A percentile compares a stretch with the other conserved stretches of the same genome.
phyloP scores from a whole-genome alignment of 2,329 filamentous ascomycete species.

The Fusarium sp. region DNA sequence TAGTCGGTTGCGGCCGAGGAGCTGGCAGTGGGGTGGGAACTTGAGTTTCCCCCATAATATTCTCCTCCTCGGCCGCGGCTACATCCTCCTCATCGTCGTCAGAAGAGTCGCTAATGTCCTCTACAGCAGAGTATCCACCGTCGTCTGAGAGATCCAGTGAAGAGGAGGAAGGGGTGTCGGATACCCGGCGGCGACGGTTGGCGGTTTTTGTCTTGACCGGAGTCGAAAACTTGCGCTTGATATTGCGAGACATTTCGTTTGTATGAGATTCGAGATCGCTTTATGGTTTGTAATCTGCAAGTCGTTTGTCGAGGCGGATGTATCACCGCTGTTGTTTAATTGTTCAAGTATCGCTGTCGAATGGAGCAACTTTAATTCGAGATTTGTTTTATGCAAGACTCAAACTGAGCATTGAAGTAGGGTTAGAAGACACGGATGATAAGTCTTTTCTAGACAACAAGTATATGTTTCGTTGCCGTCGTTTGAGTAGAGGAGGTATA shows the following conservation, averaged over 20 bases:
- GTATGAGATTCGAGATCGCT: background rate
- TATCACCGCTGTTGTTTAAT: background rate
- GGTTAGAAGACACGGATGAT: background rate
- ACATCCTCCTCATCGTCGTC: constrained; percentile 86
- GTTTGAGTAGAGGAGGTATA: constrained; percentile 7
- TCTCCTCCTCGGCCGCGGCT: constrained; percentile 82
- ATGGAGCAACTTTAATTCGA: constrained; percentile 12
- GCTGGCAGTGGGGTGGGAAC: constrained; percentile 57
- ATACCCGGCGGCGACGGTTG: constrained; percentile 63
- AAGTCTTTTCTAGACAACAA: constrained; percentile 3
- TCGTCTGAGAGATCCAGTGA: constrained; percentile 77
- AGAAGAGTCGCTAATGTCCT: constrained; percentile 83
- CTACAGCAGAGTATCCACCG: constrained; percentile 80
- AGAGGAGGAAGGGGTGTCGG: constrained; percentile 66
- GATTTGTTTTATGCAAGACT: background rate
- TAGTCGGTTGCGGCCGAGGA: constrained; percentile 64
- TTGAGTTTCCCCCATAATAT: constrained; percentile 70
- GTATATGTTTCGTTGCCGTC: constrained; percentile 13
- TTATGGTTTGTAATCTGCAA: background rate
- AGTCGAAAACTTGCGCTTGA: constrained; percentile 63
- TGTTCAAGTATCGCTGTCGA: background rate
- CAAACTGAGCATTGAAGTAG: background rate
- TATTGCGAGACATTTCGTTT: constrained; percentile 66
- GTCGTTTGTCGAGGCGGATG: background rate
- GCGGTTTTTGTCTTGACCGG: constrained; percentile 61